Percentiles rank a stretch among this genome's conserved stretches.
phyloP scores from a whole-genome alignment of 768 basidiomycete species.

The Pisolithus albus region DNA sequence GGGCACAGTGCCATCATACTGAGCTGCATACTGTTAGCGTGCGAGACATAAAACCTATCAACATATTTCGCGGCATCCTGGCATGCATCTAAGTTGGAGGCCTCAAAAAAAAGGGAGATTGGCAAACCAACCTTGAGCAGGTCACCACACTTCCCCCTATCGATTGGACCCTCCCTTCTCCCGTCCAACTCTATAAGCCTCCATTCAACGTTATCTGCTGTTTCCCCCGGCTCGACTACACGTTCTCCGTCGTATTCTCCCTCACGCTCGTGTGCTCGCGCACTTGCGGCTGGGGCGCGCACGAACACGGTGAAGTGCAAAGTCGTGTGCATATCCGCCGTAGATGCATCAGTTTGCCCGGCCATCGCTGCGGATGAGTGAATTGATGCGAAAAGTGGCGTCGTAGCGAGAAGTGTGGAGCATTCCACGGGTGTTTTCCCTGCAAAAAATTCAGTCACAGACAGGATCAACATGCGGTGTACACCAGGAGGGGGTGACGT shows the following conservation, averaged over 20 bases:
- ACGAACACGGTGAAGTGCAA: conserved; percentile 89
- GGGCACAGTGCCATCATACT: conserved; percentile 42
- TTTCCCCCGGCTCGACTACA: conserved; percentile 30
- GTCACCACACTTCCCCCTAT: conserved; percentile 58
- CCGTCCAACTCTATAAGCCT: conserved; percentile 80
- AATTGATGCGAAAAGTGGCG: conserved; percentile 68
- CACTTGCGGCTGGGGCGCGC: conserved; percentile 44
- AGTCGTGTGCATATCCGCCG: conserved; percentile 56
- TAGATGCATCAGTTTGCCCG: conserved; percentile 64
- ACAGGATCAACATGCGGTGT: too few relatives aligned
- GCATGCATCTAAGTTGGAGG: too few relatives aligned
- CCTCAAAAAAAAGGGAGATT: background rate
- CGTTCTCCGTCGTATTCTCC: conserved; percentile 63
- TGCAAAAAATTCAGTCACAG: conserved; percentile 18
- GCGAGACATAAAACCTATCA: conserved; percentile 35
- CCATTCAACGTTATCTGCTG: conserved; percentile 13
- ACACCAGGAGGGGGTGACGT: too few relatives aligned
- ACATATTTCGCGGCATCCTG: conserved; percentile 44
- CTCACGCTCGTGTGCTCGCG: conserved; percentile 35
- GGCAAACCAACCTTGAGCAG: conserved; percentile 42
- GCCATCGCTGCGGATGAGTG: conserved; percentile 62
- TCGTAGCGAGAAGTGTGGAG: conserved; percentile 67
- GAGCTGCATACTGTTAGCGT: conserved; percentile 35
- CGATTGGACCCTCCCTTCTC: conserved; percentile 67
- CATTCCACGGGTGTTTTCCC: conserved; percentile 68